A percentile compares a stretch with the other conserved stretches of the same genome.
phyloP scores from a whole-genome alignment of 2,329 filamentous ascomycete species.

The Fusarium sp. region DNA sequence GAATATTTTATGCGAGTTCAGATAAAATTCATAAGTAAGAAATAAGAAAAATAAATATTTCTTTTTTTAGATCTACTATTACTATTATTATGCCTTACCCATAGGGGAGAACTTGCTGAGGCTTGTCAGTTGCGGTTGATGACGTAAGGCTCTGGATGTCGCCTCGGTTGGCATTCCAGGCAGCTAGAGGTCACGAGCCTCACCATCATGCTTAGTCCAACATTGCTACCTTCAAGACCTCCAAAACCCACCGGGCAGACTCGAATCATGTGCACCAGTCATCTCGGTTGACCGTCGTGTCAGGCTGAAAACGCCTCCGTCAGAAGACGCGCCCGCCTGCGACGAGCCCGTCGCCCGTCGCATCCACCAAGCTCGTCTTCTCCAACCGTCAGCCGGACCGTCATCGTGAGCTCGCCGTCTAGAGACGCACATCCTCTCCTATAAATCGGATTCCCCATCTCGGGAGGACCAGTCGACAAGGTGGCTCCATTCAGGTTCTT shows the following conservation, averaged over 20 bases:
- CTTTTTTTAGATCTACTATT: background rate
- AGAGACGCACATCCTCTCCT: background rate
- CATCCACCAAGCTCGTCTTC: conserved; percentile 2
- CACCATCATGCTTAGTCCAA: conserved; percentile 21
- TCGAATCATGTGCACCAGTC: conserved; percentile 43
- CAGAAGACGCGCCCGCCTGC: conserved; percentile 49
- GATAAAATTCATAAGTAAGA: background rate
- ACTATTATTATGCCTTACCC: background rate
- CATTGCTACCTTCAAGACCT: conserved; percentile 11
- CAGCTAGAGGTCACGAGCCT: conserved; percentile 39
- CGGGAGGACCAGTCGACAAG: conserved; percentile 43
- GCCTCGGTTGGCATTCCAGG: background rate
- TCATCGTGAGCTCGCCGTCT: conserved; percentile 16
- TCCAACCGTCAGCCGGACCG: conserved; percentile 24
- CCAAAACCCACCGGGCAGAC: conserved; percentile 23
- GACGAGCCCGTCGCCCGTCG: conserved; percentile 11
- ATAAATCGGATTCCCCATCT: conserved; percentile 13
- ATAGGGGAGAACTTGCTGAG: background rate
- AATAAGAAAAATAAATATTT: background rate
- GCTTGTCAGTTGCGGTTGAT: background rate
- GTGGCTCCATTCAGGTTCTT: conserved; percentile 61
- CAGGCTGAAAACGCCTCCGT: conserved; percentile 39
- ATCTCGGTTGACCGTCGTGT: conserved; percentile 32
- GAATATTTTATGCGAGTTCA: background rate
- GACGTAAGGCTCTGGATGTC: no score